Conservation (phyloP, 2,329 filamentous ascomycete species). For the Raffaelea deltoideospora region DNA sequence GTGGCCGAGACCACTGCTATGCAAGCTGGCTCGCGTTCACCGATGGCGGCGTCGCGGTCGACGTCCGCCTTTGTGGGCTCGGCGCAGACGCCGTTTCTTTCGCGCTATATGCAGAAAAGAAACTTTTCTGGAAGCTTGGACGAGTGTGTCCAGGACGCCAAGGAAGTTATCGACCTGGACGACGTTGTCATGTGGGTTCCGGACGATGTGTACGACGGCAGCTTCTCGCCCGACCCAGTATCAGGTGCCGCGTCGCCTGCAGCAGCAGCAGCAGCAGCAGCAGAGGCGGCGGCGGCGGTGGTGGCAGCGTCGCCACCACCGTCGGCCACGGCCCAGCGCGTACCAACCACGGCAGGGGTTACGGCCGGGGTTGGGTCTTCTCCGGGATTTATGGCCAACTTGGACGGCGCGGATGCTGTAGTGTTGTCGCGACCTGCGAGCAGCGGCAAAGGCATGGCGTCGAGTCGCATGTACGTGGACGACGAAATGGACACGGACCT, state of each 20-base stretch:
- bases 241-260: too few relatives aligned
- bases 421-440: slow-evolving; percentile 10
- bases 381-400: slow-evolving; percentile 18
- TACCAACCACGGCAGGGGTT: too few relatives aligned
- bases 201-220: slow-evolving; percentile 40
- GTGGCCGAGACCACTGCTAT: slow-evolving; percentile 14
- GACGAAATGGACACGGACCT: slow-evolving; percentile 41
- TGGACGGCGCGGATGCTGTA: slow-evolving; percentile 7
- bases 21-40: slow-evolving; percentile 7
- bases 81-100: slow-evolving; percentile 49
- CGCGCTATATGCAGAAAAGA: slow-evolving; percentile 44
- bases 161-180: slow-evolving; percentile 36
- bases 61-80: slow-evolving; percentile 32
- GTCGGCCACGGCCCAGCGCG: slow-evolving; percentile 28
- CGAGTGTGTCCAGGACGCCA: slow-evolving; percentile 43
- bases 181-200: slow-evolving; percentile 23
- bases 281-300: neutral
- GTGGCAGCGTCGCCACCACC: neutral
- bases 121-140: slow-evolving; percentile 46
- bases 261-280: too few relatives aligned
- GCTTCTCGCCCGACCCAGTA: slow-evolving; percentile 21
- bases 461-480: slow-evolving; percentile 27
- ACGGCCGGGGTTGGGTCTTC: slow-evolving; percentile 35
- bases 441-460: slow-evolving; percentile 40
- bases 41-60: slow-evolving; percentile 4